Base-by-base conservation (phyloP, 2,329 filamentous ascomycete species). In the Bimuria novae-zelandiae region DNA sequence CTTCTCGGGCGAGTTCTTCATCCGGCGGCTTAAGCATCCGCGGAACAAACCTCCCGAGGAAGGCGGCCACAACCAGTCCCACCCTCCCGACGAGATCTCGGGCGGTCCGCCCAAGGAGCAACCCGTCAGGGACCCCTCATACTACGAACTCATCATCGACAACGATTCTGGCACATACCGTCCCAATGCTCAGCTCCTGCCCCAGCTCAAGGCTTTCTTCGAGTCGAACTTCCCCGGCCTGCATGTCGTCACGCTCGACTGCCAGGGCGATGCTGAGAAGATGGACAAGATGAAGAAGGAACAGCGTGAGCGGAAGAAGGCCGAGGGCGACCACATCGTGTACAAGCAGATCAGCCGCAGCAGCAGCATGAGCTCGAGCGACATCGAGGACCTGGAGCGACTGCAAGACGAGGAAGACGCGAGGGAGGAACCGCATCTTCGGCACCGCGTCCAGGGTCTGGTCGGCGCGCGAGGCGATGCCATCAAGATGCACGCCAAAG, bases 121-220 rank as follows among this genome's bases (percentile, higher is more conserved):
- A 21, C 41, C 41, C 1, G 70, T 79, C 2, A 80, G 80, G 3
- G 81, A 86, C 48, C 84, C 84, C 0, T 64, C 70, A 4, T 75
- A 84, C 68, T 97, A 96, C 72, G 89, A 96, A 70, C 83, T 97
- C 7, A 80, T 94, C 59, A 97, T 97, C 67, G 93, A 97, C 77
- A 97, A 97, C 67, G 93, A 96, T 74, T 91, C 87, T 49, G 93
- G 93, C 10, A 97, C 93, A 0, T 97, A 97, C 72, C 84, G 93
- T 0, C 93, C 93, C 0, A 91, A 95, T 67, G 88, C 89, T 51
- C 81, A 86, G 10, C 80, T 90, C 8, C 81, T 97, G 1, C 89
- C 89, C 0, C 71, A 86, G 0, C 79, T 97, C 1, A 85, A 87
- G 47, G 68, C 79, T 10, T 96, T 91, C 68, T 75, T 97, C 2